Evolutionary conservation across 176 grass and related monocot species (phyloP), one percentile per base, ranked within the genome.

Genomic region (maize (Zea mays)): DNA sequence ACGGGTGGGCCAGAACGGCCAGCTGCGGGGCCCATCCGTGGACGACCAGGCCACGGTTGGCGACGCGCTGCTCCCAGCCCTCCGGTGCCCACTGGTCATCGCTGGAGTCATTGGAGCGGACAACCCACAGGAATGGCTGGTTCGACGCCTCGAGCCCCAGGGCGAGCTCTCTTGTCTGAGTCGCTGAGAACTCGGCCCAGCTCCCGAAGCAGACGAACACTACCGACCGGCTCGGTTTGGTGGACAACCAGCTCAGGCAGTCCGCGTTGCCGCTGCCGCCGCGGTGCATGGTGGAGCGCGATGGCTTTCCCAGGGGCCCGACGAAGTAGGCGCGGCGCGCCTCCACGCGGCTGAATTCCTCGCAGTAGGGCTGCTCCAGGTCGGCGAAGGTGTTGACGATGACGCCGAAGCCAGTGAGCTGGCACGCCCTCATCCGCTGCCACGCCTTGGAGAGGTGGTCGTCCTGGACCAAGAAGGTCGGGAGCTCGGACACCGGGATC

Each of bases 191-290:
- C 35, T 76, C 20, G 79, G 84, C 82, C 91, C 91, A 97, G 69
- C 91, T 97, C 6, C 94, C 94, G 76, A 97, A 97, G 89, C 94
- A 92, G 10, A 91, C 79, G 70, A 77, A 91, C 65, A 92, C 86
- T 14, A 90, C 86, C 5, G 94, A 97, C 19, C 65, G 63, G 33
- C 52, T 83, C 44, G 88, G 79, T 63, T 79, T 81, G 46, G 55
- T 58, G 36, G 92, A 88, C 1, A 97, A 67, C 94, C 94, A 97
- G 12, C 35, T 3, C 3, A 97, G 87, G 86, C 90, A 93, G 27
- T 59, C 58, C 19, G 19, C 60, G 35, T 85, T 5, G 17, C 79
- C 58, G 56, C 75, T 15, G 56, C 82, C 79, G 17, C 86, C 84
- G 6, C 79, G 72, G 78, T 63, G 59, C 71, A 76, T 9, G 60